A percentile compares a stretch with the other conserved stretches of the same genome.
Evolutionary conservation across 2,329 filamentous ascomycete genomes (phyloP).

Genomic region (Leptosphaerulina australis): DNA sequence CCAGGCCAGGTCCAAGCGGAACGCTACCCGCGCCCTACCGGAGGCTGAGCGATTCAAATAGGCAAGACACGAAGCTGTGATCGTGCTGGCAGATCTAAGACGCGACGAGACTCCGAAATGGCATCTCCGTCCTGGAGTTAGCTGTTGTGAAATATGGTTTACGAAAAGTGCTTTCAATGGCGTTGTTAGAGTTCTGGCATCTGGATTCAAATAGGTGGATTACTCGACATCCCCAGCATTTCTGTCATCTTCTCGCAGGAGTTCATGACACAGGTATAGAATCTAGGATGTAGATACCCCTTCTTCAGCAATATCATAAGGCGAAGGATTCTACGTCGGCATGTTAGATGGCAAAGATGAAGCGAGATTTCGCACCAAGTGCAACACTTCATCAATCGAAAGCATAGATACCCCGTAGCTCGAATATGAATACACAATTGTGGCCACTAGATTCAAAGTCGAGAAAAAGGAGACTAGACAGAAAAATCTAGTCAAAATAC

Average conservation of each 20-base stretch:
- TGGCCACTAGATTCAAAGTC: too few species aligned
- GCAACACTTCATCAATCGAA: conserved; percentile 9
- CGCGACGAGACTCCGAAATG: background rate
- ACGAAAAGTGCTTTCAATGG: conserved; percentile 27
- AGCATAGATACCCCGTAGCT: conserved; percentile 15
- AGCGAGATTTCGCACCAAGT: background rate
- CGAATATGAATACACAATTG: background rate
- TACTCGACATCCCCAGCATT: background rate
- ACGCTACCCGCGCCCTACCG: conserved; percentile 37
- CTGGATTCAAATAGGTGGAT: background rate
- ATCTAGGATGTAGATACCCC: conserved; percentile 19
- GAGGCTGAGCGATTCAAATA: conserved; percentile 44
- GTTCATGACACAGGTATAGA: conserved; percentile 17
- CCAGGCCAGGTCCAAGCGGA: conserved; percentile 31
- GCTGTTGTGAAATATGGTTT: conserved; percentile 22
- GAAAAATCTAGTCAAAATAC: too few species aligned
- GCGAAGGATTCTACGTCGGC: background rate
- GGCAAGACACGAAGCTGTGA: conserved; percentile 48
- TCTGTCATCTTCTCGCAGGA: conserved; percentile 13
- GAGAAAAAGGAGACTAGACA: too few species aligned
- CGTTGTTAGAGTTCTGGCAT: conserved; percentile 7
- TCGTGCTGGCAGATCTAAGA: background rate
- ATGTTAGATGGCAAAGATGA: conserved; percentile 2
- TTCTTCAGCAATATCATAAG: background rate
- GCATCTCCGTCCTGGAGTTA: background rate